Evolutionary conservation across 2,329 filamentous ascomycete genomes (phyloP), one percentile per base, ranked within the genome.

Genomic region (Ophiocordyceps camponoti-floridani): DNA sequence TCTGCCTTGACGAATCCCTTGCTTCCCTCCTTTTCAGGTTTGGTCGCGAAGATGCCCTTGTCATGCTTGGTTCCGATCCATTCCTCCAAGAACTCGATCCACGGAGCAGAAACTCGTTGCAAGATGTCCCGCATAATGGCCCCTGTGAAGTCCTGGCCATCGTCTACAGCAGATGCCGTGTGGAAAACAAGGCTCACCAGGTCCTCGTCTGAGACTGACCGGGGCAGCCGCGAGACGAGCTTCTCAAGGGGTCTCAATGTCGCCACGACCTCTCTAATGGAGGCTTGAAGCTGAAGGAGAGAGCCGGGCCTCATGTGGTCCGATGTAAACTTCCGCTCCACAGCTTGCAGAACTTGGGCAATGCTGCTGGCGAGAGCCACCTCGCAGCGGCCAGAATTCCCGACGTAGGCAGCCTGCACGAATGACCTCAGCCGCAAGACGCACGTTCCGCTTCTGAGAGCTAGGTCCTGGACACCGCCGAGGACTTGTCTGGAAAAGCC

Each of bases 11-110:
- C 68, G 52, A 84, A 83, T 23, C 72, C 68, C 51, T 72, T 75
- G 46, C 58, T 66, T 35, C 61, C 56, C 16, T 67, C 65, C 3
- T 62, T 41, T 33, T 56, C 56, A 44, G 66, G 55, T 54, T 69
- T 77, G 5, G 68, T 66, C 28, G 78, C 53, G 0, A 69, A 68
- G 11, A 73, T 61, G 1, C 74, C 72, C 33, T 69, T 63, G 50
- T 82, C 77, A 3, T 66, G 62, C 47, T 66, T 70, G 11, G 84
- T 70, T 0, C 85, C 85, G 47, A 88, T 75, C 84, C 84, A 91
- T 53, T 79, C 76, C 50, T 81, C 73, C 8, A 82, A 66, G 44
- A 79, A 72, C 44, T 77, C 70, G 9, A 83, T 63, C 74, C 80
- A 87, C 1, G 82, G 82, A 27, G 62, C 61, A 1, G 76, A 76